These are phyloP conservation scores for Boletus sp. DNA, from an alignment of 768 basidiomycete genomes.

Conservation along the genomic window DNA sequence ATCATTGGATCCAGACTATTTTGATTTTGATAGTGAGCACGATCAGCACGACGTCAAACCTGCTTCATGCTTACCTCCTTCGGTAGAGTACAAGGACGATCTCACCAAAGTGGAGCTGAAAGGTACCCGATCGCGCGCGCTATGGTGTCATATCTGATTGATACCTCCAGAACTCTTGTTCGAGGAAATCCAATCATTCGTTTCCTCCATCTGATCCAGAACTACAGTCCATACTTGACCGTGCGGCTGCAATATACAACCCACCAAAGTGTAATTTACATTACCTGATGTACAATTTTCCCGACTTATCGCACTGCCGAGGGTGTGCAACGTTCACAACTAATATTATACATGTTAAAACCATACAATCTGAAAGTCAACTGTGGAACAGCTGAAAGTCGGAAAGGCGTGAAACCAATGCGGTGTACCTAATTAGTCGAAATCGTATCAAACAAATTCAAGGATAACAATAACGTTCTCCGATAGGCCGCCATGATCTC, in stretches of 20 bases:
- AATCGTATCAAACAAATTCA: slow-evolving; percentile 5
- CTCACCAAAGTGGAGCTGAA: slow-evolving; percentile 80
- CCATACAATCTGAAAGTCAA: slow-evolving; percentile 14
- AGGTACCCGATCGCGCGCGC: slow-evolving; percentile 8
- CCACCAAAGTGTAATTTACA: neutral
- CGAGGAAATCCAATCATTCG: slow-evolving; percentile 79
- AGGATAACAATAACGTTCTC: slow-evolving; percentile 2
- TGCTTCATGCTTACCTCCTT: slow-evolving; percentile 7
- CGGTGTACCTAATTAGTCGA: slow-evolving; percentile 8
- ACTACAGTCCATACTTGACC: neutral
- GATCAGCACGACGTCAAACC: neutral
- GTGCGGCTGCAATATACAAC: neutral
- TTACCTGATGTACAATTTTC: neutral
- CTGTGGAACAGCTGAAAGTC: neutral
- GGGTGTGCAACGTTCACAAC: slow-evolving; percentile 2
- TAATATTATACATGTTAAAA: slow-evolving; percentile 21
- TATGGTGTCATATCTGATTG: slow-evolving; percentile 7
- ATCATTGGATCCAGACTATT: slow-evolving; percentile 80
- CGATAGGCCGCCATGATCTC: neutral
- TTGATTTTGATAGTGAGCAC: slow-evolving; percentile 80
- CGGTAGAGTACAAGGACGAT: slow-evolving; percentile 66
- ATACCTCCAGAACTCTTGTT: slow-evolving; percentile 58
- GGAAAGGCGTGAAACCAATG: slow-evolving; percentile 4
- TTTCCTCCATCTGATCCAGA: slow-evolving; percentile 52
- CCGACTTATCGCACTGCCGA: neutral